Conservation (phyloP, 2,329 filamentous ascomycete species). For the Fusarium nelsonii region DNA sequence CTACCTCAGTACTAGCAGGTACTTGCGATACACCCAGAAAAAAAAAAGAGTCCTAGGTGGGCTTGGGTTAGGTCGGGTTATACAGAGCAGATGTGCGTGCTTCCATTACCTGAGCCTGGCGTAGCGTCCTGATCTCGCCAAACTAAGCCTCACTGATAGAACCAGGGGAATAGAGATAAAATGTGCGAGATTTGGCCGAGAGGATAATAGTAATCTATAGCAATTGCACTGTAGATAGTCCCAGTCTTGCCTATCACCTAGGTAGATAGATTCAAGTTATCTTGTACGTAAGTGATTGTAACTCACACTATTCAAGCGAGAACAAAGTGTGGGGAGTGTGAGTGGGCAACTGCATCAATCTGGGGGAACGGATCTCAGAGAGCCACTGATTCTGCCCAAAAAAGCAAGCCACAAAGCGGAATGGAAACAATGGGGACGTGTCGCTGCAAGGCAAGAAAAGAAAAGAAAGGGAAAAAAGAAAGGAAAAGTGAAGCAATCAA, state of each 20-base stretch:
- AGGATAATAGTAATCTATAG: neutral
- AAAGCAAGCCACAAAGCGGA: constrained; percentile 30
- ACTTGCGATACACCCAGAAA: constrained; percentile 12
- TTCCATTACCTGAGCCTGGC: constrained; percentile 4
- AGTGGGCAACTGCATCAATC: constrained; percentile 34
- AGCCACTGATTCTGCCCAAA: constrained; percentile 32
- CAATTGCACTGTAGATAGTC: neutral
- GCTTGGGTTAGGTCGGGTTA: neutral
- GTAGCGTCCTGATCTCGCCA: constrained; percentile 21
- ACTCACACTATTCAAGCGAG: constrained; percentile 18
- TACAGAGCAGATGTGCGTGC: neutral
- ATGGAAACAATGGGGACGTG: constrained; percentile 11
- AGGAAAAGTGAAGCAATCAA: constrained; percentile 1
- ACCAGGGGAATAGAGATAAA: constrained; percentile 2
- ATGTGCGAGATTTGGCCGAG: constrained; percentile 14
- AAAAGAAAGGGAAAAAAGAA: neutral
- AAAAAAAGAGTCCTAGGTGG: neutral
- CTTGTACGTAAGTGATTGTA: constrained; percentile 31
- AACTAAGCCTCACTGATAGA: constrained; percentile 15
- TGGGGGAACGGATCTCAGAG: constrained; percentile 32
- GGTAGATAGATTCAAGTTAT: neutral
- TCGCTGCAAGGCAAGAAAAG: constrained; percentile 11
- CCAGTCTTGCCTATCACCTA: neutral
- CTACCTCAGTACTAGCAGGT: constrained; percentile 14
- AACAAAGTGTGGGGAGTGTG: constrained; percentile 31